A percentile compares a stretch with the other conserved stretches of the same genome.
These are phyloP conservation scores for Taiozyma sp. DNA, from an alignment of 1,139 yeast species.

Conservation along the genomic window DNA sequence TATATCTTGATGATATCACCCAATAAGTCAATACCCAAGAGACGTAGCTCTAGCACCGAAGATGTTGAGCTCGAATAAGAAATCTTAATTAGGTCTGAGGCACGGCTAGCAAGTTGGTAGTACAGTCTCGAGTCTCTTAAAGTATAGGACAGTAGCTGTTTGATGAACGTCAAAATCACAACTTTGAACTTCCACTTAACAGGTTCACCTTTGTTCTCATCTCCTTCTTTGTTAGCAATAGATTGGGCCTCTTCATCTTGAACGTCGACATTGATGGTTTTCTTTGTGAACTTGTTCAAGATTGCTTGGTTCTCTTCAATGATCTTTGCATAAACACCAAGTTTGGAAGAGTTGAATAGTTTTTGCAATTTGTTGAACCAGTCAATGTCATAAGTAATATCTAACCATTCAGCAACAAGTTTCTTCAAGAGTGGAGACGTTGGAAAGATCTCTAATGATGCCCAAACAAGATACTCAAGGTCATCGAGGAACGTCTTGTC, in stretches of 20 bases:
- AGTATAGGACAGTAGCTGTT: conserved; percentile 43
- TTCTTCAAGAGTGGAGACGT: conserved; percentile 19
- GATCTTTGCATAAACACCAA: conserved; percentile 26
- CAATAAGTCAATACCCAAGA: conserved; percentile 63
- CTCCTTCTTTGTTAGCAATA: conserved; percentile 30
- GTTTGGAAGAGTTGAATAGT: conserved; percentile 32
- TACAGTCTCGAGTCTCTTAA: conserved; percentile 36
- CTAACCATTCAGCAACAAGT: conserved; percentile 30
- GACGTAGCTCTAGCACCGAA: conserved; percentile 53
- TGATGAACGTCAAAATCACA: conserved; percentile 51
- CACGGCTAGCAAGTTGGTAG: conserved; percentile 41
- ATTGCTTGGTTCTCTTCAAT: conserved; percentile 15
- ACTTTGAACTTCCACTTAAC: conserved; percentile 26
- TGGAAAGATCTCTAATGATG: conserved; percentile 35
- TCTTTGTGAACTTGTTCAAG: conserved; percentile 20
- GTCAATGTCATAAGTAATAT: conserved; percentile 25
- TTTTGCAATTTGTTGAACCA: conserved; percentile 36
- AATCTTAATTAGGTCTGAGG: conserved; percentile 74
- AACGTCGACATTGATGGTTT: conserved; percentile 25
- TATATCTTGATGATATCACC: conserved; percentile 51
- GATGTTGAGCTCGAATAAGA: conserved; percentile 84
- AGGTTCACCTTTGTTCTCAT: conserved; percentile 23
- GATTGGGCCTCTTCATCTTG: conserved; percentile 43
- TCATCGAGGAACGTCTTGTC: conserved; percentile 25
- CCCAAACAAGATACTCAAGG: conserved; percentile 38